Conservation (phyloP, 176 grass and related monocot genomes). For the Phoenix roebelenii region DNA sequence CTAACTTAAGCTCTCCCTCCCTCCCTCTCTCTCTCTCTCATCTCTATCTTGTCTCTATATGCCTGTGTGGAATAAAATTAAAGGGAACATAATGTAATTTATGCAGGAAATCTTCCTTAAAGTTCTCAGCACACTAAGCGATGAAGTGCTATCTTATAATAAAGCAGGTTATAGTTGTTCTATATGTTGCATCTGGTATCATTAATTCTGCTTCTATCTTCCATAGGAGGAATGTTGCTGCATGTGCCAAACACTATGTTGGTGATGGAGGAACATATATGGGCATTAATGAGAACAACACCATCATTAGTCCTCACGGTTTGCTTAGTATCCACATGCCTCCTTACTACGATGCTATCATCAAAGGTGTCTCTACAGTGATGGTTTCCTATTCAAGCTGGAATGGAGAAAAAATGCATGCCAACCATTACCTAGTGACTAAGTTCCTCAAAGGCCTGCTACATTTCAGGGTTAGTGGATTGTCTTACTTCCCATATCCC, state of each 20-base stretch:
- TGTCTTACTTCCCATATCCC: too few species aligned
- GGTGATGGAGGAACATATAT: slow-evolving; percentile 6
- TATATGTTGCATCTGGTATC: too few species aligned
- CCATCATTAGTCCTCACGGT: not conserved
- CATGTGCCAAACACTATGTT: slow-evolving; percentile 8
- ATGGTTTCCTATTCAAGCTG: slow-evolving; percentile 15
- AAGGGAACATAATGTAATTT: too few species aligned
- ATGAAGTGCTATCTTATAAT: too few species aligned
- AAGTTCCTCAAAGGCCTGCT: slow-evolving; percentile 3
- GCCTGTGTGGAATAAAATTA: too few species aligned
- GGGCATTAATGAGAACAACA: slow-evolving; percentile 7
- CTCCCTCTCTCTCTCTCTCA: too few species aligned
- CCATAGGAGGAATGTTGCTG: slow-evolving; percentile 2
- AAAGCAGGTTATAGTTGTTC: too few species aligned
- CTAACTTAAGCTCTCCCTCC: too few species aligned
- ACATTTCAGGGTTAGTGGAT: not conserved
- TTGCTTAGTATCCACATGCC: slow-evolving; percentile 5
- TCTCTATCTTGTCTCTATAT: too few species aligned
- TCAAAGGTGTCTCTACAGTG: slow-evolving; percentile 1
- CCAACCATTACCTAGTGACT: slow-evolving; percentile 4
- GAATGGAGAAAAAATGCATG: slow-evolving; percentile 9
- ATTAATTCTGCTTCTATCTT: not conserved
- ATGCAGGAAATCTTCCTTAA: too few species aligned
- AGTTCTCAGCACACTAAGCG: too few species aligned
- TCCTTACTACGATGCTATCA: not conserved